Conservation (phyloP, 1,139 yeast species). For the Scheffersomyces cryptocercus region DNA sequence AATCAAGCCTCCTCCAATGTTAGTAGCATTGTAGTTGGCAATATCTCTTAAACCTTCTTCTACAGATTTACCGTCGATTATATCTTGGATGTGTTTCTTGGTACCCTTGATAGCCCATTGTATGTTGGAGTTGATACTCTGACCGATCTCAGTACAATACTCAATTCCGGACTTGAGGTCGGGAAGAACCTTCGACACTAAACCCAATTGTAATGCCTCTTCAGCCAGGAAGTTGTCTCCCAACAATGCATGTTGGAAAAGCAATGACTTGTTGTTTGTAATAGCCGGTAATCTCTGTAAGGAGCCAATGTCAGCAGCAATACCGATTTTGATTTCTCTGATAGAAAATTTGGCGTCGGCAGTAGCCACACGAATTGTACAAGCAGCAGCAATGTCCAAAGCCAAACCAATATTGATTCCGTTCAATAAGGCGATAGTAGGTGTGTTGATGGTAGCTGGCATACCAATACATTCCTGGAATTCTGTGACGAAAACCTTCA, state of each 20-base stretch:
- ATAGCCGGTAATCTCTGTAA: constrained; percentile 65
- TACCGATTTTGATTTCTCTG: constrained; percentile 72
- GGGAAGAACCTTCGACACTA: constrained; percentile 49
- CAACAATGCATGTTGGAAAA: constrained; percentile 64
- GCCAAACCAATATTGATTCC: constrained; percentile 64
- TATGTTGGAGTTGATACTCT: constrained; percentile 46
- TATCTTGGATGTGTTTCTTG: constrained; percentile 56
- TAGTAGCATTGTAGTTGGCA: constrained; percentile 53
- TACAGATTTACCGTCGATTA: constrained; percentile 47
- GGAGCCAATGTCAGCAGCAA: constrained; percentile 80
- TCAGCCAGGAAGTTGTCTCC: constrained; percentile 57
- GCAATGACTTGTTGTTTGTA: constrained; percentile 57
- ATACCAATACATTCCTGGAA: constrained; percentile 60
- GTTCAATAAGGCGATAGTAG: constrained; percentile 50
- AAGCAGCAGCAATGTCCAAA: constrained; percentile 62
- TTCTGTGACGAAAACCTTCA: constrained; percentile 38
- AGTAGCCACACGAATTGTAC: constrained; percentile 59
- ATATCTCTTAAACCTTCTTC: constrained; percentile 53
- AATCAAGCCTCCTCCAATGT: constrained; percentile 34
- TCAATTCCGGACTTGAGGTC: constrained; percentile 52
- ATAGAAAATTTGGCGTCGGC: constrained; percentile 58
- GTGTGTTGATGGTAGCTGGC: constrained; percentile 48
- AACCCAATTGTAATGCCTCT: constrained; percentile 60
- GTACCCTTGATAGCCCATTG: constrained; percentile 70
- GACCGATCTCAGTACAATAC: constrained; percentile 53